Base-by-base conservation (phyloP, 495 filamentous ascomycete species). In the Podospora sp. region DNA sequence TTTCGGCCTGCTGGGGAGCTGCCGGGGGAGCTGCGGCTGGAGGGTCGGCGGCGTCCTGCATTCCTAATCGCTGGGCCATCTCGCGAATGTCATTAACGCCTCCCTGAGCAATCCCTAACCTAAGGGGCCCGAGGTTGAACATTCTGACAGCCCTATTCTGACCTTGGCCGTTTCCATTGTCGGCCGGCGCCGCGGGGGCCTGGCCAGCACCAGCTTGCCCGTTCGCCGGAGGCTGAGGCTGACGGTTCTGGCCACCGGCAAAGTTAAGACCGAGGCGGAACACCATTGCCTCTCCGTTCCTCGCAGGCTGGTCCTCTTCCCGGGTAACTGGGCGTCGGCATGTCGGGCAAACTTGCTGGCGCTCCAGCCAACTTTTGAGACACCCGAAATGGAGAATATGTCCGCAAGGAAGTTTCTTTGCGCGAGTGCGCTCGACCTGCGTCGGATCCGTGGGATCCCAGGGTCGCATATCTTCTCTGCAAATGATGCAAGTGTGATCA, bases 401-500 rank as follows among this genome's bases (percentile, higher is more conserved):
- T 2, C 94, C 94, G 75, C 95, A 99, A 0, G 95, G 95, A 11
- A 99, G 86, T 78, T 96, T 97, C 79, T 98, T 99, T 12, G 96
- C 91, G 52, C 96, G 88, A 29, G 89, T 88, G 46, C 95, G 86
- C 72, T 98, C 93, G 65, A 95, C 89, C 27, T 86, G 80, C 6
- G 69, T 77, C 7, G 71, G 62, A 77, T 82, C 71, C 63, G 73
- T 52, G 20, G 85, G 79, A 66, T 84, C 79, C 87, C 89, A 93
- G 1, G 89, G 87, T 36, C 85, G 85, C 96, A 99, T 98, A 60
- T 96, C 92, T 76, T 98, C 96, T 65, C 95, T 88, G 79, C 95
- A 99, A 65, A 99, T 97, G 74, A 99, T 99, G 74, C 95, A 99
- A 14, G 94, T 94, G 70, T 96, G 90, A 71, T 97, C 94, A 57